These are phyloP conservation scores for Boletus rubropictus DNA, from an alignment of 768 basidiomycete genomes.

Conservation along the genomic window DNA sequence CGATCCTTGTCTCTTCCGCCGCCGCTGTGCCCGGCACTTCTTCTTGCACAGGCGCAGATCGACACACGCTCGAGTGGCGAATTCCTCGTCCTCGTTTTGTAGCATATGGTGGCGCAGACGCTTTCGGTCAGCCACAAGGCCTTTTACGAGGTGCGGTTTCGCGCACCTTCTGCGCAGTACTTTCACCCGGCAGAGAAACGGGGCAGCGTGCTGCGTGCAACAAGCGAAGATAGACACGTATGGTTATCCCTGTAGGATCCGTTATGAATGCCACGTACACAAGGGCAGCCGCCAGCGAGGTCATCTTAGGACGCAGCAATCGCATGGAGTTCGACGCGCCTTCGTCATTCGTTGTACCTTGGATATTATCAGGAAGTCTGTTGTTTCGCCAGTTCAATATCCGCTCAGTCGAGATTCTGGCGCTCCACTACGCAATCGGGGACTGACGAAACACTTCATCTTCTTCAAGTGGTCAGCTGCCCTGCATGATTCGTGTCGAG, in stretches of 20 bases:
- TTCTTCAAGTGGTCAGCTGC: constrained; percentile 14
- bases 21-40: constrained; percentile 12
- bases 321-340: constrained; percentile 18
- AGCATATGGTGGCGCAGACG: constrained; percentile 8
- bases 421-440: constrained; percentile 18
- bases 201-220: constrained; percentile 12
- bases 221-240: constrained; percentile 17
- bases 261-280: constrained; percentile 20
- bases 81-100: constrained; percentile 2
- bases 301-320: constrained; percentile 9
- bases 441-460: constrained; percentile 10
- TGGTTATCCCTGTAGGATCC: constrained; percentile 12
- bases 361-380: constrained; percentile 25
- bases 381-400: constrained; percentile 27
- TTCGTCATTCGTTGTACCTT: constrained; percentile 14
- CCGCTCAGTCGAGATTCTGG: constrained; percentile 29
- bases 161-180: constrained; percentile 12
- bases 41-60: constrained; percentile 6
- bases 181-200: constrained; percentile 8
- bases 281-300: constrained; percentile 12
- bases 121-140: constrained; percentile 7
- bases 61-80: constrained; percentile 16
- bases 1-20: constrained; percentile 1
- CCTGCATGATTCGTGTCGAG: constrained; percentile 4
- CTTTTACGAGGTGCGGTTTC: constrained; percentile 1